These are phyloP conservation scores for Trematosphaeria pertusa DNA, from an alignment of 2,329 filamentous ascomycete genomes.

Conservation along the genomic window DNA sequence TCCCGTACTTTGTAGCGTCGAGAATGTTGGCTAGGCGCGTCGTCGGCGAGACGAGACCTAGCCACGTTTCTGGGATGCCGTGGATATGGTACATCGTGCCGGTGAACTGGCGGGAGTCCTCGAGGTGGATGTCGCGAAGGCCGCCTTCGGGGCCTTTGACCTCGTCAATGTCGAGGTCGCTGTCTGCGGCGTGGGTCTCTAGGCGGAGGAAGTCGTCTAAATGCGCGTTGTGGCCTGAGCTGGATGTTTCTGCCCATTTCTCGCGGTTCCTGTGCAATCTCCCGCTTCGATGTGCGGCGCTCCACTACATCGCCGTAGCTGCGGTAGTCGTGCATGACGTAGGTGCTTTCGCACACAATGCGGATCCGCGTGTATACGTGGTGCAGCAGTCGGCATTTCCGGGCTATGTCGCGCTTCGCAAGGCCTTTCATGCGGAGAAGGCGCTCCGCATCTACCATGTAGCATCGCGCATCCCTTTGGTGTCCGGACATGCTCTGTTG, in stretches of 20 bases:
- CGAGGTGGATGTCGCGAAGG: constrained; percentile 49
- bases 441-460: constrained; percentile 53
- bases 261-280: constrained; percentile 31
- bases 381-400: constrained; percentile 53
- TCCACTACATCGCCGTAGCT: constrained; percentile 27
- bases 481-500: constrained; percentile 20
- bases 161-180: constrained; percentile 49
- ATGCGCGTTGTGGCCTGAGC: constrained; percentile 31
- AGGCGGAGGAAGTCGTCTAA: constrained; percentile 52
- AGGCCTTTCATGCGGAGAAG: constrained; percentile 52
- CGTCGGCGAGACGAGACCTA: constrained; percentile 54
- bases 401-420: constrained; percentile 47
- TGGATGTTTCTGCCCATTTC: constrained; percentile 18
- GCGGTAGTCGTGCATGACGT: constrained; percentile 32
- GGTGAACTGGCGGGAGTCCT: constrained; percentile 30
- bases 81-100: constrained; percentile 51
- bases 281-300: constrained; percentile 47
- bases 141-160: constrained; percentile 42
- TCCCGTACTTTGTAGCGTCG: constrained; percentile 17
- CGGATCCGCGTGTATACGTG: constrained; percentile 32
- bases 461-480: constrained; percentile 44
- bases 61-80: constrained; percentile 53
- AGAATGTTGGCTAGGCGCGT: constrained; percentile 50
- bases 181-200: constrained; percentile 42
- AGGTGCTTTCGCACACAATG: constrained; percentile 38